Percentiles rank a stretch among this genome's conserved stretches.
These are phyloP conservation scores for Micractinium sp. DNA, from an alignment of 139 green algal genomes.

Conservation along the genomic window DNA sequence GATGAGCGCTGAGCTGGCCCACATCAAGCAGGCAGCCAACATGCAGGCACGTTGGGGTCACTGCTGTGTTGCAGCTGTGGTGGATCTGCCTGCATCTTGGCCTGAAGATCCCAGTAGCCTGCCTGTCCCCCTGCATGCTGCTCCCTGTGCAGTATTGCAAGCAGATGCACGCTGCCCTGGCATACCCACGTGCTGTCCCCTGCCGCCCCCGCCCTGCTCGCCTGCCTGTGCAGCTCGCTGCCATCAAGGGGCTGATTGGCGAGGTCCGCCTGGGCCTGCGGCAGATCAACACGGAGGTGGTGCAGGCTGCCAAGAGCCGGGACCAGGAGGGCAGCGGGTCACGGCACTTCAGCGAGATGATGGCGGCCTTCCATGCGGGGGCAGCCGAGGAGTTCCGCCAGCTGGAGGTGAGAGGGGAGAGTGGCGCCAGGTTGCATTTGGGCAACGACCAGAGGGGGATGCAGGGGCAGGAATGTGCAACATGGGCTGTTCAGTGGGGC, in stretches of 20 bases:
- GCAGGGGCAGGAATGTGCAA: too few relatives aligned
- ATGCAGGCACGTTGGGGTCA: slow-evolving; percentile 52
- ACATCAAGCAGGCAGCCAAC: slow-evolving; percentile 58
- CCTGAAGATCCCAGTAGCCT: too few relatives aligned
- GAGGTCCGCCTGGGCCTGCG: slow-evolving; percentile 60
- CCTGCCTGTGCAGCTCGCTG: slow-evolving; percentile 48
- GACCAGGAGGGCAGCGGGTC: slow-evolving; percentile 30
- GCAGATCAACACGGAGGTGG: slow-evolving; percentile 50
- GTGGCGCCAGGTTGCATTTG: background rate
- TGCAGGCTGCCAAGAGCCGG: slow-evolving; percentile 20
- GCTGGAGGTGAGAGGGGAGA: slow-evolving; percentile 41
- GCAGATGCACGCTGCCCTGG: too few relatives aligned
- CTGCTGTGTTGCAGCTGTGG: background rate
- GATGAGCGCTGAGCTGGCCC: slow-evolving; percentile 53
- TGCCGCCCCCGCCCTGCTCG: background rate
- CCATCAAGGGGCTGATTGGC: slow-evolving; percentile 53
- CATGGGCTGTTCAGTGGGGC: background rate
- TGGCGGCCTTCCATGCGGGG: slow-evolving; percentile 54
- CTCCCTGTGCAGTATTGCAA: too few relatives aligned
- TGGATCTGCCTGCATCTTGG: too few relatives aligned
- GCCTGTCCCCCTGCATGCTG: too few relatives aligned
- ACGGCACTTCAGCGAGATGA: slow-evolving; percentile 46
- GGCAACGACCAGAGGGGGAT: background rate
- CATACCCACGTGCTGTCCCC: background rate
- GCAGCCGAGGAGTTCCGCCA: slow-evolving; percentile 36